These are phyloP conservation scores for Lasiodiplodia hormozganensis DNA, from an alignment of 2,329 filamentous ascomycete genomes.

Conservation along the genomic window DNA sequence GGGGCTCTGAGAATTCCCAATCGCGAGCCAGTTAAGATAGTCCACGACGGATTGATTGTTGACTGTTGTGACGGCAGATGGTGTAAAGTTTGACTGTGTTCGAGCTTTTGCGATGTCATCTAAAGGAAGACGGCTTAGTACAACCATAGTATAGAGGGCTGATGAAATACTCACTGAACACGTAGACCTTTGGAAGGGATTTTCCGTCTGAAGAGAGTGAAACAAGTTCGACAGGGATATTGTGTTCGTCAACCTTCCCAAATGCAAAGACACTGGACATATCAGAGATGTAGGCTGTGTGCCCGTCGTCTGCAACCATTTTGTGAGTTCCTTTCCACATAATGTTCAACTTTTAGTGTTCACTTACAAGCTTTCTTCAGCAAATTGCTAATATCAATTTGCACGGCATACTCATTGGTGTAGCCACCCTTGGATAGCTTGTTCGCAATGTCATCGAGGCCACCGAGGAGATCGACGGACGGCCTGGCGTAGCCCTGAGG, in stretches of 20 bases:
- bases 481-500: slow-evolving; percentile 46
- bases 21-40: slow-evolving; percentile 43
- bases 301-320: slow-evolving; percentile 3
- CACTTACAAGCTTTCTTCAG: slow-evolving; percentile 26
- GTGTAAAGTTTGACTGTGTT: slow-evolving; percentile 38
- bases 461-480: slow-evolving; percentile 47
- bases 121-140: not conserved
- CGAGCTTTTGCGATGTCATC: slow-evolving; percentile 40
- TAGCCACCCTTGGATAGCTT: slow-evolving; percentile 42
- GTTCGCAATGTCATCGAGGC: slow-evolving; percentile 44
- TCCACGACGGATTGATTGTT: slow-evolving; percentile 44
- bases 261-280: slow-evolving; percentile 1
- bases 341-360: slow-evolving; percentile 10
- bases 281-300: not conserved
- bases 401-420: slow-evolving; percentile 50
- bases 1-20: too few relatives aligned
- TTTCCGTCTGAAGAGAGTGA: slow-evolving; percentile 46
- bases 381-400: slow-evolving; percentile 33
- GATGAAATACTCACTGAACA: slow-evolving; percentile 28
- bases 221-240: slow-evolving; percentile 36
- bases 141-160: too few relatives aligned
- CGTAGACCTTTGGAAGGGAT: slow-evolving; percentile 46
- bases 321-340: not conserved
- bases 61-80: slow-evolving; percentile 47
- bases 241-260: slow-evolving; percentile 25